phyloP scores from a whole-genome alignment of 495 filamentous ascomycete species.

The Thermothielavioides terrestris region DNA sequence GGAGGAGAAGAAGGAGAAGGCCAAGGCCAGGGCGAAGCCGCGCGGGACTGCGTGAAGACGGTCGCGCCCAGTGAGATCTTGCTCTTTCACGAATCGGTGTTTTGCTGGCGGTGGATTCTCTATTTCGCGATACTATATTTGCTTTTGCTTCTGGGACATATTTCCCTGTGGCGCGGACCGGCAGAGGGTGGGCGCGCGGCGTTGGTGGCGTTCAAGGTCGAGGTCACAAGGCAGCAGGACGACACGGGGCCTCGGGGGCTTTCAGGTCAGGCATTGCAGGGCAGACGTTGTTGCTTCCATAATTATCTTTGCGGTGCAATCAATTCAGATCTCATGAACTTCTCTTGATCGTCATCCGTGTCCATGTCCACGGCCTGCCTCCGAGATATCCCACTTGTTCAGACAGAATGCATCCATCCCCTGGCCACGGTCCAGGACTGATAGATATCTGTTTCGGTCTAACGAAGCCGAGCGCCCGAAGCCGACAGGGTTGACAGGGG shows the following conservation, averaged over 20 bases:
- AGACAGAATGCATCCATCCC: too few species aligned
- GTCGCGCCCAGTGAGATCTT: neutral
- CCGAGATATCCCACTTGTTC: too few species aligned
- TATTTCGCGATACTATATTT: neutral
- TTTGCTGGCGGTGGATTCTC: neutral
- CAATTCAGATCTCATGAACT: too few species aligned
- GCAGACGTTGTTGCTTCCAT: neutral
- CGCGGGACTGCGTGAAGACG: slow-evolving; percentile 34
- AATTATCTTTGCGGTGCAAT: neutral
- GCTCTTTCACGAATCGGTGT: too few species aligned
- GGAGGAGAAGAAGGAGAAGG: slow-evolving; percentile 84
- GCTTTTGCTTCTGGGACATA: neutral
- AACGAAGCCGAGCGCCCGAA: too few species aligned
- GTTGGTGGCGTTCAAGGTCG: slow-evolving; percentile 5
- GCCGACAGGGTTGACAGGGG: neutral
- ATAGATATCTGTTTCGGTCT: too few species aligned
- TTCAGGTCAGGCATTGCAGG: neutral
- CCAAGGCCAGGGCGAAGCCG: slow-evolving; percentile 77
- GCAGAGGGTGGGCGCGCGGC: neutral
- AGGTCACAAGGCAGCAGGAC: neutral
- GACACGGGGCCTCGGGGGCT: neutral
- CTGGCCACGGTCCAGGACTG: too few species aligned
- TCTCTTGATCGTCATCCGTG: too few species aligned
- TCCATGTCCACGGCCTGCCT: neutral
- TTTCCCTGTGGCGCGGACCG: neutral